Evolutionary conservation across 2,329 filamentous ascomycete species (phyloP), one percentile per base, ranked within the genome.

Genomic region (Proliferodiscus dingleyae): DNA sequence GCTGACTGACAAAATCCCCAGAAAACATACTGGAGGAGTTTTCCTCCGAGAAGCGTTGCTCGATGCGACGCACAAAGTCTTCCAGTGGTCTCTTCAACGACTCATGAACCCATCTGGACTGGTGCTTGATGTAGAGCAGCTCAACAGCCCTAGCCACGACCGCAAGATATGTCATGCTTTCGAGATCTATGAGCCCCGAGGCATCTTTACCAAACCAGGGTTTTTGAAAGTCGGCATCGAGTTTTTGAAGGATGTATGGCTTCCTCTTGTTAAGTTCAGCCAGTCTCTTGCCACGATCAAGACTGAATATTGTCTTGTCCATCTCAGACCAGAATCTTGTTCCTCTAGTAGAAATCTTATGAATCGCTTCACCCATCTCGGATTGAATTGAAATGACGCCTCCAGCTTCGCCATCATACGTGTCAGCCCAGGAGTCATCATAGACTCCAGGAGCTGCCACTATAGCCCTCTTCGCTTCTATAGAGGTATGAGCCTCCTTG

Each of bases 351-450:
- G 93, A 93, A 49, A 98, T 80, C 74, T 98, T 98, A 75, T 98
- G 93, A 52, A 98, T 98, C 5, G 93, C 93, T 74, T 98, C 93
- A 37, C 93, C 94, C 94, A 98, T 98, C 71, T 98, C 93, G 1
- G 93, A 98, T 54, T 89, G 82, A 39, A 98, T 93, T 22, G 93
- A 98, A 60, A 98, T 91, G 53, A 98, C 82, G 65, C 93, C 93
- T 60, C 93, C 93, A 46, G 90, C 86, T 19, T 89, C 77, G 15
- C 87, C 88, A 71, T 91, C 89, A 73, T 95, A 95, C 4, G 89
- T 94, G 70, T 90, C 83, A 69, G 95, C 89, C 90, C 90, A 96
- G 55, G 91, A 77, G 51, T 66, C 68, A 61, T 96, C 89, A 41
- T 86, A 84, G 28, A 95, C 74, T 64, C 90, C 90, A 49, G 83